Base-by-base conservation (phyloP, 768 basidiomycete genomes). In the Tricholoma matsutake region DNA sequence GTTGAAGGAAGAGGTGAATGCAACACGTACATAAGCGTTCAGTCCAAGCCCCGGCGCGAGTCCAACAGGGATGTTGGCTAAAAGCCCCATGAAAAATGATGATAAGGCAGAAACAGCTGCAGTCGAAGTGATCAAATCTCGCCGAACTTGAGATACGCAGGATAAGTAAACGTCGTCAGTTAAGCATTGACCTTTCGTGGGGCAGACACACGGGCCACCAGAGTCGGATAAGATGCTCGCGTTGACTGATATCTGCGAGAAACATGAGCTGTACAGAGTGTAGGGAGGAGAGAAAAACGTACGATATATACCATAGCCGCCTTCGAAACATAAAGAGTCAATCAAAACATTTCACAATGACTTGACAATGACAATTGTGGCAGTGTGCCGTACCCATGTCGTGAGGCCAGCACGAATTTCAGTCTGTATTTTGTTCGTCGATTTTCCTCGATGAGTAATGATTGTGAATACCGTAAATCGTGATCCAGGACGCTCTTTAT, bases 221-320 rank as follows among this genome's bases (percentile, higher is more conserved):
- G 88, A 82, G 65, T 87, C 85, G 4, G 85, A 79, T 32, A 95
- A 70, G 65, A 95, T 92, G 16, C 86, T 78, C 6, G 92, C 89
- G 68, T 95, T 95, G 69, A 95, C 92, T 22, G 91, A 89, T 61
- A 92, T 91, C 88, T 91, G 62, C 61, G 49, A 67, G 6, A 47
- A 34, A 64, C 6, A 20, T 51, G 58, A 58, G 39, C 7, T 1
- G 9, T 28, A 6, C 18, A 28, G 18, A 6, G 56, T 14, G 20
- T 11, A 35, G 14, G 37, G 2, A 20, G 28, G 54, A 7, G 28
- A 59, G 59, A 37, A 10, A 55, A 28, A 68, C 85, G 65, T 61
- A 89, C 89, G 61, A 92, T 91, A 75, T 93, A 92, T n/a, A 90
- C 87, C 91, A 92, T 92, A 37, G 89, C 86, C 3, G 88, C 88